phyloP scores from a whole-genome alignment of 306 rosid genomes.

The Malus orientalis region DNA sequence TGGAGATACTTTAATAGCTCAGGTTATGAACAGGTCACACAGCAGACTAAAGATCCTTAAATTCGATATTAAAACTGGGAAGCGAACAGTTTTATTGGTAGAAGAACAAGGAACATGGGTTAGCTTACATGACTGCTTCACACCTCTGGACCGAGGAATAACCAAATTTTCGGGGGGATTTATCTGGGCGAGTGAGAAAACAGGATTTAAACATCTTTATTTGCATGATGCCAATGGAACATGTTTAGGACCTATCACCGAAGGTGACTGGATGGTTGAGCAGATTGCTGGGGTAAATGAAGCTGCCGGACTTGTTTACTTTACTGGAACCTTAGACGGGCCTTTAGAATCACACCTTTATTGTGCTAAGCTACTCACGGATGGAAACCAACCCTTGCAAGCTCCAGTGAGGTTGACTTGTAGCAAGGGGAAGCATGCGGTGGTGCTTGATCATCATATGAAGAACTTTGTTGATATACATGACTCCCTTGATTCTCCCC shows the following conservation, averaged over 20 bases:
- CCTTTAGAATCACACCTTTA: constrained; percentile 84
- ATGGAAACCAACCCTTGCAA: constrained; percentile 49
- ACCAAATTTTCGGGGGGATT: constrained; percentile 70
- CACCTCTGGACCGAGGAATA: constrained; percentile 68
- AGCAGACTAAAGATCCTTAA: constrained; percentile 58
- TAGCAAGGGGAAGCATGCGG: constrained; percentile 72
- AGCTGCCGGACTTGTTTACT: constrained; percentile 70
- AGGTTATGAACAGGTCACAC: constrained; percentile 80
- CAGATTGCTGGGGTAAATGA: constrained; percentile 89
- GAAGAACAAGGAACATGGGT: constrained; percentile 77
- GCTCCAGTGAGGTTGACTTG: constrained; percentile 67
- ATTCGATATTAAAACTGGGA: constrained; percentile 70
- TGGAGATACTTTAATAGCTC: constrained; percentile 67
- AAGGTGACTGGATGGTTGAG: constrained; percentile 98
- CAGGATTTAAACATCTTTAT: constrained; percentile 91
- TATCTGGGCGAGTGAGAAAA: constrained; percentile 94
- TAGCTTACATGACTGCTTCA: constrained; percentile 82
- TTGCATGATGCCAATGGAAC: constrained; percentile 65
- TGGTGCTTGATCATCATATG: constrained; percentile 85
- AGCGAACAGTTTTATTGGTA: constrained; percentile 46
- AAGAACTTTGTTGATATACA: constrained; percentile 62
- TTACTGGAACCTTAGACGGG: constrained; percentile 81
- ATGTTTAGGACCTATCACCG: constrained; percentile 78
- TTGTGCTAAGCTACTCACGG: constrained; percentile 48
- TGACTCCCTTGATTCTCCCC: constrained; percentile 75